Evolutionary conservation across 2,329 filamentous ascomycete species (phyloP).

Genomic region (Ceratocystis diversiconidia): DNA sequence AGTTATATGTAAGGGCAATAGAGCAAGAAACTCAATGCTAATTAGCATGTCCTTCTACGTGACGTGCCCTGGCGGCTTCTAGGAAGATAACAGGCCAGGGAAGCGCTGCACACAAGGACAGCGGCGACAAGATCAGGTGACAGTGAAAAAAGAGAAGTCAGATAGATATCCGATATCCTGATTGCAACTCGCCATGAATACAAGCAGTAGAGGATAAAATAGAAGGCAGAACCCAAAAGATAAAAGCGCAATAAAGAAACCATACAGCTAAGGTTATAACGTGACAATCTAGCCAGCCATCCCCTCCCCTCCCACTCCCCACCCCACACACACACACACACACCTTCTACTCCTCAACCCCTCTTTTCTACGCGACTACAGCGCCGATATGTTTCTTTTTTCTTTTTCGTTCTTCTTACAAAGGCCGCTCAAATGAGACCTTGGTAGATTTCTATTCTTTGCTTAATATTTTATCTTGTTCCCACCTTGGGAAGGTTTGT

Average conservation of each 20-base stretch:
- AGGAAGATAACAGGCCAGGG: not conserved
- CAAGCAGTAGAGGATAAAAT: too few species aligned
- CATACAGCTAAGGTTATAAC: not conserved
- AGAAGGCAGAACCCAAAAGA: not conserved
- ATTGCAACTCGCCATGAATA: too few species aligned
- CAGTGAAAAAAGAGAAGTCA: not conserved
- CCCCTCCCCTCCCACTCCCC: not conserved
- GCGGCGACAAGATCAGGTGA: not conserved
- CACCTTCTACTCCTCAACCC: not conserved
- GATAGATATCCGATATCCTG: too few species aligned
- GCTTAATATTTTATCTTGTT: too few species aligned
- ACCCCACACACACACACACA: not conserved
- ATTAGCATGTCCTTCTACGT: too few species aligned
- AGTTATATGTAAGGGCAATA: not conserved
- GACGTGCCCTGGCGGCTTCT: not conserved
- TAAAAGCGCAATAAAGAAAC: not conserved
- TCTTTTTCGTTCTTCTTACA: not conserved
- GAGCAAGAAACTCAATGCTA: not conserved
- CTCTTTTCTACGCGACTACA: not conserved
- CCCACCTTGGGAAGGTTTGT: too few species aligned
- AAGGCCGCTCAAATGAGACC: not conserved
- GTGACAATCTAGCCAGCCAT: not conserved
- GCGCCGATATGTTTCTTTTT: not conserved
- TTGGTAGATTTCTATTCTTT: not conserved
- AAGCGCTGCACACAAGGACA: not conserved